Evolutionary conservation across 1,284 basidiomycete genomes (phyloP), one percentile per base, ranked within the genome.

Genomic region (Ustilago xerochloae): DNA sequence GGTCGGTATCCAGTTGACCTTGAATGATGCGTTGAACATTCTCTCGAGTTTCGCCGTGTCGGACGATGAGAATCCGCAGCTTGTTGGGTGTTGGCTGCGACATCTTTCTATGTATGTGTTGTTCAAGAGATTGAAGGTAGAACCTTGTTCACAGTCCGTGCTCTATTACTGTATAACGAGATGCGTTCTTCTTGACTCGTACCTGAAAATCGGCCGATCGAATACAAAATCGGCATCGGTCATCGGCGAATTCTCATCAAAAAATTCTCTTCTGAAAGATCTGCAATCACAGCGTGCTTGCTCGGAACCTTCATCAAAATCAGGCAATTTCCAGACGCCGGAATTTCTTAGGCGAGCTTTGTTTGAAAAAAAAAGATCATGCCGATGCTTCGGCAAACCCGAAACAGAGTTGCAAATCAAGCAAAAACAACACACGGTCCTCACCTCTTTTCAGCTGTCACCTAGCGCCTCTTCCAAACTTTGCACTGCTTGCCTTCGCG

Each of bases 21-120:
- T 84, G 82, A 28, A 84, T 79, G 69, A 83, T 80, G 24, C 80
- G 75, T 33, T 60, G 49, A 28, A 82, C 82, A 48, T 84, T 84
- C 22, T 80, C 71, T 35, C 76, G 62, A 36, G 82, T 84, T 54
- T 84, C 82, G 33, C 81, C 81, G 56, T 83, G 82, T 5, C 81
- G 73, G 32, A 83, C 69, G 35, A 84, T 61, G 30, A 83, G 54
- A 3, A 83, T 53, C 10, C 79, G 76, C 7, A 72, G 59, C 20
- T 47, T 46, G 10, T 33, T 38, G 3, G 61, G 61, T 26, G 45
- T n/a, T 26, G 38, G 20, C 36, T 13, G 30, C 20, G 56, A 32
- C 20, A 38, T 24, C 45, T 45, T 56, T 6, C 30, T 15, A 6
- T 38, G 29, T 33, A 24, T 28, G 15, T 28, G 43, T 8, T 18